Percentiles rank a stretch among this genome's conserved stretches.
These are phyloP conservation scores for Mycena rosella DNA, from an alignment of 768 basidiomycete genomes.

Conservation along the genomic window DNA sequence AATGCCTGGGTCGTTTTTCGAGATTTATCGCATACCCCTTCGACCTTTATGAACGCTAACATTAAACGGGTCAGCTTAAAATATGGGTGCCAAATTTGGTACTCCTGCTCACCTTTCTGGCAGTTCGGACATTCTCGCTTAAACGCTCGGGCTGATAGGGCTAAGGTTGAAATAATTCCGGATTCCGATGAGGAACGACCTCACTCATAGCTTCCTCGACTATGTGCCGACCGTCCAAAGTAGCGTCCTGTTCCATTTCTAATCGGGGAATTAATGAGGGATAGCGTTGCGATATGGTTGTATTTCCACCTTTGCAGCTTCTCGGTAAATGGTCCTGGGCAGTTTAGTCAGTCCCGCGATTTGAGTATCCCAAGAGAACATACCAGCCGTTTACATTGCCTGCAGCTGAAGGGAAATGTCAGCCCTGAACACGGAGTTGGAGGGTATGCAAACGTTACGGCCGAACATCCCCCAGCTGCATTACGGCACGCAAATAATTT, in stretches of 20 bases:
- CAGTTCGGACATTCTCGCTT: conserved; percentile 93
- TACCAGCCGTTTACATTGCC: conserved; percentile 81
- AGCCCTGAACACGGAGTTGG: background rate
- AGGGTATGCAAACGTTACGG: conserved; percentile 51
- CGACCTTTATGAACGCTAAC: conserved; percentile 2
- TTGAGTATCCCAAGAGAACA: conserved; percentile 41
- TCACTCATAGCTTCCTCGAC: conserved; percentile 97
- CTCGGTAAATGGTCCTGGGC: conserved; percentile 84
- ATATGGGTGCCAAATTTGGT: no score
- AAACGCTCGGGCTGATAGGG: conserved; percentile 73
- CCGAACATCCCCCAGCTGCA: conserved; percentile 68
- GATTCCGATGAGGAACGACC: conserved; percentile 39
- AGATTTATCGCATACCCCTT: background rate
- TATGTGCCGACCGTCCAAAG: conserved; percentile 78
- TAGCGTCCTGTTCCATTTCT: conserved; percentile 84
- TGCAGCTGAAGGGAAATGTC: conserved; percentile 63
- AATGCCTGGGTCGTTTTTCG: background rate
- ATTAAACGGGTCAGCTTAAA: background rate
- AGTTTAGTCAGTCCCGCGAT: conserved; percentile 18
- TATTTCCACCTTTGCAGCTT: conserved; percentile 74
- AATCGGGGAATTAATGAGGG: conserved; percentile 22
- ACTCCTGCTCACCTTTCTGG: conserved; percentile 66
- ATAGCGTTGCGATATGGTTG: background rate
- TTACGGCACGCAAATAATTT: conserved; percentile 70
- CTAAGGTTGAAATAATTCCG: conserved; percentile 14